Base-by-base conservation (phyloP, 2,329 filamentous ascomycete species). In the Paramyrothecium sp. region DNA sequence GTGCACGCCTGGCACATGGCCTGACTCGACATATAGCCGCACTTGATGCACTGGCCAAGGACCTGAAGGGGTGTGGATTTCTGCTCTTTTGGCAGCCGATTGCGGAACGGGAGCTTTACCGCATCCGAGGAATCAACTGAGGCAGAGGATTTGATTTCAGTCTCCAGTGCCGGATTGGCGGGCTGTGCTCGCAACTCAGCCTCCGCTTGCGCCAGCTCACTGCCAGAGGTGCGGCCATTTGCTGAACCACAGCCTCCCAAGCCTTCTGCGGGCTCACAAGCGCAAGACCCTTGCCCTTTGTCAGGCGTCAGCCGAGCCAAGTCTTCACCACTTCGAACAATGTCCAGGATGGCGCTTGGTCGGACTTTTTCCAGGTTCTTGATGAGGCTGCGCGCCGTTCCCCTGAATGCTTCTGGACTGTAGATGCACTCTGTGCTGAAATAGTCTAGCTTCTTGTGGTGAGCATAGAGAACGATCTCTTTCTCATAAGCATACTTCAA, bases 391-490 rank as follows among this genome's bases (percentile, higher is more conserved):
- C 95, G 85, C 2, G 95, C 95, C 63, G 91, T 97, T 3, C 95
- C 95, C 58, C 95, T 84, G 70, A 99, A 99, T 2, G 95, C 95
- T 74, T 99, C 95, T 0, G 95, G 95, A 55, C 92, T 97, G 78
- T 99, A 99, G 59, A 99, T 92, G 79, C 95, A 99, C 75, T 99
- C 95, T 0, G 95, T 99, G 68, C 89, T 97, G 75, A 99, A 99
- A 75, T 99, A 99, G 71, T 98, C 93, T 61, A 99, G 81, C 73
- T 93, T 93, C 75, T 95, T 96, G 78, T 99, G 92, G 70, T 98
- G 91, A 5, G 95, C 95, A 71, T 99, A 99, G 7, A 99, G 81
- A 19, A 99, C 95, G 64, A 99, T 99, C 71, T 99, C 95, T 77
- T 99, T 99, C 72, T 99, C 95, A 70, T 98, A 99, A 2, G 94